These are phyloP conservation scores for Hypoxylon sp. DNA, from an alignment of 2,329 filamentous ascomycete genomes.

Conservation along the genomic window DNA sequence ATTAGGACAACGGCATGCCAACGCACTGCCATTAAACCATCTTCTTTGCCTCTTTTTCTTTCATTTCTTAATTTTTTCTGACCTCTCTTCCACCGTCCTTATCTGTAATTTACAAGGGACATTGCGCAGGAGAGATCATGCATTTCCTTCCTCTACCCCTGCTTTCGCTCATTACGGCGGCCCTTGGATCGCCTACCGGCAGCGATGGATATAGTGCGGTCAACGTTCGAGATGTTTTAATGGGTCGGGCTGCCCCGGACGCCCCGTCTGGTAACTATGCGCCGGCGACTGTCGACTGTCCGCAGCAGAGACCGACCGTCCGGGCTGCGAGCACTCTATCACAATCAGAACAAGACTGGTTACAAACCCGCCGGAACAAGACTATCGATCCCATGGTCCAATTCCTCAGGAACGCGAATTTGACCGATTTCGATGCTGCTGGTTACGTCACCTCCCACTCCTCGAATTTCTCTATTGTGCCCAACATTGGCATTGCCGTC, in stretches of 20 bases:
- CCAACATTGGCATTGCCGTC: conserved; percentile 73
- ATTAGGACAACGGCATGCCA: conserved; percentile 29
- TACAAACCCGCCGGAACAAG: conserved; percentile 77
- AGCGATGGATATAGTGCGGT: conserved; percentile 30
- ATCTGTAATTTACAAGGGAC: conserved; percentile 3
- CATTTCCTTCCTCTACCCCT: conserved; percentile 46
- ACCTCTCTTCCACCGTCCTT: not conserved
- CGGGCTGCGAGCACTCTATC: conserved; percentile 76
- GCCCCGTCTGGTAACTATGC: conserved; percentile 74
- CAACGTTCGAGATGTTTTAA: conserved; percentile 32
- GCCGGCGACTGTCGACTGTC: conserved; percentile 78
- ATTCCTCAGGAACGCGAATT: conserved; percentile 79
- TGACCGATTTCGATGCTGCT: conserved; percentile 73
- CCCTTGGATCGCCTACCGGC: conserved; percentile 47
- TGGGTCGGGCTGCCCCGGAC: conserved; percentile 58
- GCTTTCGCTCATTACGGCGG: conserved; percentile 47
- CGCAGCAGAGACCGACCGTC: conserved; percentile 76
- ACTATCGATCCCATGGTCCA: conserved; percentile 82
- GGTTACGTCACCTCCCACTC: conserved; percentile 76
- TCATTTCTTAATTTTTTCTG: conserved; percentile 6
- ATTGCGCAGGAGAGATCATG: conserved; percentile 40
- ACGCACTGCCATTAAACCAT: not conserved
- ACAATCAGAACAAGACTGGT: conserved; percentile 79
- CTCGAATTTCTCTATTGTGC: conserved; percentile 72
- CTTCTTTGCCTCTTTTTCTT: conserved; percentile 1